Conservation (phyloP, 2,329 filamentous ascomycete species). For the Scytalidium sp. region DNA sequence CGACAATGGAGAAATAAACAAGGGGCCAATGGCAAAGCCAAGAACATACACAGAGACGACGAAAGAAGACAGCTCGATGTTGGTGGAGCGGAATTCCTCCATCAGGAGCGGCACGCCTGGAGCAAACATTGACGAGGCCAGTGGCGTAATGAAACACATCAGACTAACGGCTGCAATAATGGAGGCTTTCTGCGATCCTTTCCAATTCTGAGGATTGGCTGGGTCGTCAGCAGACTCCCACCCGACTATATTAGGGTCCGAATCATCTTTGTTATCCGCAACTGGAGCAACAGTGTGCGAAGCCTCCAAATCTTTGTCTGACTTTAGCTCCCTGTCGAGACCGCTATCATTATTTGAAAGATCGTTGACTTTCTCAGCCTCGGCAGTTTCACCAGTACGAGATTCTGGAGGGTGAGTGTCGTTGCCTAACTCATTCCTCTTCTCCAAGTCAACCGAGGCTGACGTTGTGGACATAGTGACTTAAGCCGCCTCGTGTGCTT, state of each 20-base stretch:
- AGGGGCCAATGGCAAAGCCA: conserved; percentile 40
- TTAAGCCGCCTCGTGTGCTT: background rate
- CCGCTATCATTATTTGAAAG: background rate
- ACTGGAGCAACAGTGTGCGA: background rate
- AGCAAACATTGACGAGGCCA: conserved; percentile 41
- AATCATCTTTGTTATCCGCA: background rate
- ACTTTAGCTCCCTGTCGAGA: background rate
- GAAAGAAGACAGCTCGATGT: conserved; percentile 50
- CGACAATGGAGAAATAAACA: conserved; percentile 57
- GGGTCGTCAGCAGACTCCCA: conserved; percentile 54
- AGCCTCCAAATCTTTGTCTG: background rate
- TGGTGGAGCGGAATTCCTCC: conserved; percentile 38
- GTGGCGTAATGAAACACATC: conserved; percentile 5
- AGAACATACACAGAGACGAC: conserved; percentile 54
- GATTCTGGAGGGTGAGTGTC: background rate
- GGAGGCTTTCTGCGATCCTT: conserved; percentile 1
- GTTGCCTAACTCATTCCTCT: background rate
- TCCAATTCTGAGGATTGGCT: conserved; percentile 56
- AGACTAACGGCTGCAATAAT: conserved; percentile 3
- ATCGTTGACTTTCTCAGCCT: background rate
- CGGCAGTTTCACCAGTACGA: background rate
- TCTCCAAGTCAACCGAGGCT: background rate
- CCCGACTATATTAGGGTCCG: conserved; percentile 4
- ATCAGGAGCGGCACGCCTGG: conserved; percentile 43
- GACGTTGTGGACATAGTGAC: background rate